Base-by-base conservation (phyloP, 139 green algal genomes). In the Chlorella vulgaris region DNA sequence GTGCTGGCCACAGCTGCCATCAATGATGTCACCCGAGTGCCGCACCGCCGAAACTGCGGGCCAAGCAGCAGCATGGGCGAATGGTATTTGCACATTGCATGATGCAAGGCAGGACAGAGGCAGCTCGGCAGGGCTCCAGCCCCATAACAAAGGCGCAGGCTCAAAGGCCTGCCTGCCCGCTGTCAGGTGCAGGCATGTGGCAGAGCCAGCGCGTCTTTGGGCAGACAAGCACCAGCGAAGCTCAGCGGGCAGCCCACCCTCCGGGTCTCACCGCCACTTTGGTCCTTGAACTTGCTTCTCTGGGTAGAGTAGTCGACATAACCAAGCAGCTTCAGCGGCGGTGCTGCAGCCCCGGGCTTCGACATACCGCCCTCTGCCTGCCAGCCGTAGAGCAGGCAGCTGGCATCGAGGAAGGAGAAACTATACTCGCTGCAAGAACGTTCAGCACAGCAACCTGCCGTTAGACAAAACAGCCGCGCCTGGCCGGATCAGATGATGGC, bases 11-110 rank as follows among this genome's bases (percentile, higher is more conserved):
- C 13, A 60, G 36, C 58, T 35, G 0, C 43, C 66, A 7, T 83
- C 51, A 31, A 85, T 76, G 33, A 88, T 80, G 83, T 88, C 83
- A 8, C 83, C 83, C n/a, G n/a, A n/a, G n/a, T n/a, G n/a, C n/a
- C n/a, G n/a, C n/a, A n/a, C n/a, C n/a, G n/a, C n/a, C n/a, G n/a
- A n/a, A n/a, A 31, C 40, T 76, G 73, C 85, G 83, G 0, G 10
- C 61, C 13, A 88, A 26, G 35, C 35, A 53, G 29, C 31, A 7
- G 7, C 29, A 43, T 26, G 31, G 35, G 33, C 31, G 43, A 15
- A 43, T 15, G 65, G 2, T 73, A 8, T 35, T n/a, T 19, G 24
- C 5, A 2, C 19, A 22, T 18, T 21, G 63, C 31, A 70, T 33
- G 69, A 61, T 31, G 43, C 35, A 35, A 78, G 60, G 29, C 7